These are phyloP conservation scores for Tympanopsis confertula DNA, from an alignment of 2,329 filamentous ascomycete genomes.

Conservation along the genomic window DNA sequence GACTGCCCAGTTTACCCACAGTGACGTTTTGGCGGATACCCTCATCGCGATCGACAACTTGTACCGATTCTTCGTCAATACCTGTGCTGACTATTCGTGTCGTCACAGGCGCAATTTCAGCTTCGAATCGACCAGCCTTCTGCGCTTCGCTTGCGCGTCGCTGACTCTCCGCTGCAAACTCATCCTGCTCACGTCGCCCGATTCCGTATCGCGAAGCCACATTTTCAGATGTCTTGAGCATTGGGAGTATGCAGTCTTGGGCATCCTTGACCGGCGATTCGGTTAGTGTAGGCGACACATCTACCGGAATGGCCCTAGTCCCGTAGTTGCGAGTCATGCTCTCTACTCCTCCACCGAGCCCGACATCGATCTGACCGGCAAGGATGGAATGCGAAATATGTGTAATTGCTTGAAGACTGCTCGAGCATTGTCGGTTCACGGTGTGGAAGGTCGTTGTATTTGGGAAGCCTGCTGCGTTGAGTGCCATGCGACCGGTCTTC, in stretches of 20 bases:
- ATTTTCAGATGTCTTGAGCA: constrained; percentile 59
- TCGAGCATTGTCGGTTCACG: constrained; percentile 55
- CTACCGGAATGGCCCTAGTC: constrained; percentile 47
- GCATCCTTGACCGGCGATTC: constrained; percentile 42
- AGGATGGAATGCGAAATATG: constrained; percentile 48
- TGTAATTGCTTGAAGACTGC: constrained; percentile 51
- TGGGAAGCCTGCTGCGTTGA: constrained; percentile 50
- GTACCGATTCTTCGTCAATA: constrained; percentile 21
- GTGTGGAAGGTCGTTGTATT: constrained; percentile 51
- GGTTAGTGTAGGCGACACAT: constrained; percentile 46
- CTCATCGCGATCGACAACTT: constrained; percentile 46
- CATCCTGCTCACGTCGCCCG: constrained; percentile 46
- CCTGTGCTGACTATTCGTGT: constrained; percentile 22
- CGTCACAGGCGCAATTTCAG: constrained; percentile 48
- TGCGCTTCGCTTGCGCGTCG: constrained; percentile 47
- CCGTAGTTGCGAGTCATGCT: constrained; percentile 61
- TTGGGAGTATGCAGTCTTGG: constrained; percentile 56
- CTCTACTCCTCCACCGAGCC: constrained; percentile 57
- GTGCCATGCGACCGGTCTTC: constrained; percentile 58
- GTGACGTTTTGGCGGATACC: constrained; percentile 47
- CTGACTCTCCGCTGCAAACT: constrained; percentile 48
- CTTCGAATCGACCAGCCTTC: constrained; percentile 43
- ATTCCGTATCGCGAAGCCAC: constrained; percentile 52
- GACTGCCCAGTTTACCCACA: constrained; percentile 41
- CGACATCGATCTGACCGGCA: constrained; percentile 45